phyloP scores from a whole-genome alignment of 768 basidiomycete genomes.

The Amanita rimosa region DNA sequence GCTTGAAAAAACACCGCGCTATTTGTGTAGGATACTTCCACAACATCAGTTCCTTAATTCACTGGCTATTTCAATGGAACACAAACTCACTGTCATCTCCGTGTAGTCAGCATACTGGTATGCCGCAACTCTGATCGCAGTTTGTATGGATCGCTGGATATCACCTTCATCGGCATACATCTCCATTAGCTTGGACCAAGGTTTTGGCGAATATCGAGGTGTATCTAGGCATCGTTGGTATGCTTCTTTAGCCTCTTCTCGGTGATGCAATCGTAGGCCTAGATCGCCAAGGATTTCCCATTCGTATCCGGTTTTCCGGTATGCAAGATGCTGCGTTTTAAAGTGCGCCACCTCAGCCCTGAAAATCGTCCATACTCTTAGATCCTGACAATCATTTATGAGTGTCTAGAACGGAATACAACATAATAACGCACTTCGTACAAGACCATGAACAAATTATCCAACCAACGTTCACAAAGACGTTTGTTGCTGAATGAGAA shows the following conservation, averaged over 20 bases:
- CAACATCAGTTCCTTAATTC: not conserved
- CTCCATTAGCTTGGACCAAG: conserved; percentile 90
- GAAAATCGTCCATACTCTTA: conserved; percentile 98
- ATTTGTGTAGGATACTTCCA: conserved; percentile 81
- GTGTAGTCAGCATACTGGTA: conserved; percentile 88
- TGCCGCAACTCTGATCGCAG: conserved; percentile 84
- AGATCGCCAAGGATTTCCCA: conserved; percentile 98
- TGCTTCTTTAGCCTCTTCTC: conserved; percentile 97
- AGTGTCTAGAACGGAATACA: not conserved
- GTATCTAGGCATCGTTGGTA: conserved; percentile 90
- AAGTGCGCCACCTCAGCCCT: conserved; percentile 97
- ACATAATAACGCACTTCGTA: conserved; percentile 60
- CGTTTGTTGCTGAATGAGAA: conserved; percentile 96
- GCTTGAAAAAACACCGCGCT: conserved; percentile 84
- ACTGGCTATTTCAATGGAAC: conserved; percentile 2
- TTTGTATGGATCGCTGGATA: conserved; percentile 81
- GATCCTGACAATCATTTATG: conserved; percentile 42
- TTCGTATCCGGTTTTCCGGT: conserved; percentile 92
- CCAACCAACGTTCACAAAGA: conserved; percentile 94
- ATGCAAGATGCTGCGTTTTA: conserved; percentile 97
- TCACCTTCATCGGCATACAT: conserved; percentile 97
- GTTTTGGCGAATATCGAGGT: conserved; percentile 79
- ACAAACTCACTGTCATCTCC: conserved; percentile 79
- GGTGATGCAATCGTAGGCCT: conserved; percentile 88
- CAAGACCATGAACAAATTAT: conserved; percentile 96